phyloP scores from a whole-genome alignment of 305 asterid genomes.

The Fraxinus baroniana region DNA sequence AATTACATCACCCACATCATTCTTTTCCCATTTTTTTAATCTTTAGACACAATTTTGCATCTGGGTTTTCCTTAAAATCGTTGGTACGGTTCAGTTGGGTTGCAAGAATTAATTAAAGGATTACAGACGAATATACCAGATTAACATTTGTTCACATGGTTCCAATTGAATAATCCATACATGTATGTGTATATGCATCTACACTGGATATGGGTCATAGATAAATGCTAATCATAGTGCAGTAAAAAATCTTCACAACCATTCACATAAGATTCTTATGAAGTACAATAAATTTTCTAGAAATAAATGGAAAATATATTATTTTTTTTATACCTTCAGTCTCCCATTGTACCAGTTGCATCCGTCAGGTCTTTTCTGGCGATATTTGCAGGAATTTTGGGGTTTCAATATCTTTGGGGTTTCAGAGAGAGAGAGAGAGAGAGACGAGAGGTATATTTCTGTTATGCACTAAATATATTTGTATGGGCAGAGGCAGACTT shows the following conservation, averaged over 20 bases:
- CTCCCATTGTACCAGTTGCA: constrained; percentile 45
- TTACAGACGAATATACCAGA: constrained; percentile 24
- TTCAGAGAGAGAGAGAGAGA: neutral
- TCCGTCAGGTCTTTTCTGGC: constrained; percentile 26
- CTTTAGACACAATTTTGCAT: constrained; percentile 13
- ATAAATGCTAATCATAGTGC: neutral
- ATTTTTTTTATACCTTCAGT: constrained; percentile 34
- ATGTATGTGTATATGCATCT: constrained; percentile 20
- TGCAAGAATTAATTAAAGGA: constrained; percentile 25
- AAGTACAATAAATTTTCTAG: constrained; percentile 20
- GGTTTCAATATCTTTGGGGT: constrained; percentile 15
- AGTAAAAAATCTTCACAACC: neutral
- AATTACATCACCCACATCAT: neutral
- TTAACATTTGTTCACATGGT: constrained; percentile 24
- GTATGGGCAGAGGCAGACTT: constrained; percentile 1
- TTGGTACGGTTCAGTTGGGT: constrained; percentile 18
- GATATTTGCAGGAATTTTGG: constrained; percentile 31
- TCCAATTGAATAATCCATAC: constrained; percentile 2
- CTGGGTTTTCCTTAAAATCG: constrained; percentile 31
- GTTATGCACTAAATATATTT: constrained; percentile 15
- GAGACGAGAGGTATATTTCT: neutral
- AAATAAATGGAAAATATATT: constrained; percentile 8
- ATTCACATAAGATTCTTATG: constrained; percentile 18
- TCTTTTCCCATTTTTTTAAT: neutral
- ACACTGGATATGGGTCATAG: constrained; percentile 19